These are phyloP conservation scores for Setaria italica DNA, from an alignment of 202 grass and related monocot species.

Conservation along the genomic window DNA sequence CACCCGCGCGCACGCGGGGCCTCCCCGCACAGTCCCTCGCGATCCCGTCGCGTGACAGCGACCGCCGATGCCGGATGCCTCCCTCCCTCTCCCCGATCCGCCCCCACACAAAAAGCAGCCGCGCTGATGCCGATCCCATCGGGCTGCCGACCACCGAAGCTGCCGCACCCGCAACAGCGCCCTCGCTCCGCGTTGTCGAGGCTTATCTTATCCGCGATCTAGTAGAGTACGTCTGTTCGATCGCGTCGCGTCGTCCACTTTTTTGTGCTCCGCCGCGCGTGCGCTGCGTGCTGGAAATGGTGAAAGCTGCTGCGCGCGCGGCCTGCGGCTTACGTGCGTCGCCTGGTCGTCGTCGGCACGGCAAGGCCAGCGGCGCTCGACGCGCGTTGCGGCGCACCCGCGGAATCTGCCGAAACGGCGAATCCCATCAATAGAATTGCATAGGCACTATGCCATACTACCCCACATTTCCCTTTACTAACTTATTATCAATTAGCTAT, in stretches of 20 bases:
- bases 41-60: conserved; percentile 14
- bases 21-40: neutral
- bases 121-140: neutral
- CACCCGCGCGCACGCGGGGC: neutral
- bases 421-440: no score
- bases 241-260: neutral
- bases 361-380: no score
- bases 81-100: neutral
- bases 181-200: neutral
- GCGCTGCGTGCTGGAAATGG: neutral
- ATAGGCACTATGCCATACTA: no score
- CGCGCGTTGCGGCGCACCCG: no score
- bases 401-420: no score
- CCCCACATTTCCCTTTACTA: no score
- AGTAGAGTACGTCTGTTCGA: neutral
- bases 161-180: neutral
- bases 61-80: conserved; percentile 11
- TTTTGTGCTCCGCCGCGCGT: neutral
- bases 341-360: neutral
- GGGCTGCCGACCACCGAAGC: conserved; percentile 28
- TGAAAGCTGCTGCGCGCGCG: neutral
- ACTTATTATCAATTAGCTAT: no score
- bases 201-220: neutral
- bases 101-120: neutral
- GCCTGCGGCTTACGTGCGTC: neutral